Evolutionary conservation across 2,329 filamentous ascomycete species (phyloP).

Genomic region (Cercospora beticola): DNA sequence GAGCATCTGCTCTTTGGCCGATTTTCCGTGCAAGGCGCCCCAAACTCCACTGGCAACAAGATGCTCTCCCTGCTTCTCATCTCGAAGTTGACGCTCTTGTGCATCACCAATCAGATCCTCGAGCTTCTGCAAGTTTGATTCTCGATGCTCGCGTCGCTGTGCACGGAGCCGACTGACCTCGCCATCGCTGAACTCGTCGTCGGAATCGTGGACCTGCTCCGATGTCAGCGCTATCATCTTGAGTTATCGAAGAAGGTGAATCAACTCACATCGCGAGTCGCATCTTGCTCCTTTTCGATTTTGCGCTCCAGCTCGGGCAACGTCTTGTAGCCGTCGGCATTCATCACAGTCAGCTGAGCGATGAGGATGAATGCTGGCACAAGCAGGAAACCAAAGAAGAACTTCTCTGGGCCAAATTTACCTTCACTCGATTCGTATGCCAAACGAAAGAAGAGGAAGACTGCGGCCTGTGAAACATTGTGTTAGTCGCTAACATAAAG

Average conservation of each 20-base stretch:
- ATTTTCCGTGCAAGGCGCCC: slow-evolving; percentile 76
- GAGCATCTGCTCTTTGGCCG: slow-evolving; percentile 69
- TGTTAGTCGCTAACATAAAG: not conserved
- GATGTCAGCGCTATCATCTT: not conserved
- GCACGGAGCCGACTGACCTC: slow-evolving; percentile 57
- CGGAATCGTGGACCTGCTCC: slow-evolving; percentile 52
- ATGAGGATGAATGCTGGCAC: slow-evolving; percentile 48
- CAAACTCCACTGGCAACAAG: slow-evolving; percentile 66
- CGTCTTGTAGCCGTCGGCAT: slow-evolving; percentile 47
- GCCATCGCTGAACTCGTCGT: slow-evolving; percentile 56
- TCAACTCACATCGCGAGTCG: slow-evolving; percentile 38
- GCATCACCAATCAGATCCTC: slow-evolving; percentile 69
- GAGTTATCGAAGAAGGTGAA: not conserved
- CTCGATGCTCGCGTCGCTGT: slow-evolving; percentile 58
- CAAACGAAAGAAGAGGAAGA: slow-evolving; percentile 51
- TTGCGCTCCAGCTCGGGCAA: slow-evolving; percentile 81
- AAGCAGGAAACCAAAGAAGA: slow-evolving; percentile 49
- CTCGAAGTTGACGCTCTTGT: slow-evolving; percentile 52
- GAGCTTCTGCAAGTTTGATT: slow-evolving; percentile 68
- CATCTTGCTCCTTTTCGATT: slow-evolving; percentile 66
- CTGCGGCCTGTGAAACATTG: slow-evolving; percentile 37
- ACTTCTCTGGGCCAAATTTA: slow-evolving; percentile 47
- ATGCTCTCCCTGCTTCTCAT: slow-evolving; percentile 22
- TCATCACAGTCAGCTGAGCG: slow-evolving; percentile 50
- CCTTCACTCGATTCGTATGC: slow-evolving; percentile 46